phyloP scores from a whole-genome alignment of 164 flowering plant genomes.

The Cinnamomum micranthum region DNA sequence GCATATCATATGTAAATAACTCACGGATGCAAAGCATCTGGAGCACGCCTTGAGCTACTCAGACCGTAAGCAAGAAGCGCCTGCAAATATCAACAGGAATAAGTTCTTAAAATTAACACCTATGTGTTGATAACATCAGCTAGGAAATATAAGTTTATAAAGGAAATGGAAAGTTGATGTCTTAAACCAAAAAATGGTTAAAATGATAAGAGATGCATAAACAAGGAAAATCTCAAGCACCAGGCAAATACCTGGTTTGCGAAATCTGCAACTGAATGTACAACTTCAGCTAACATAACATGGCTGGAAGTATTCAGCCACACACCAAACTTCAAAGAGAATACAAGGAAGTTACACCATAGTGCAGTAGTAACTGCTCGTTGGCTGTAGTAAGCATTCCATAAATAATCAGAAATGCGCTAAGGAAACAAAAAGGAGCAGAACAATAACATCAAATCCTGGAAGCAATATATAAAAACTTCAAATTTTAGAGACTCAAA shows the following conservation, averaged over 20 bases:
- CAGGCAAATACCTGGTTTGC: constrained; percentile 72
- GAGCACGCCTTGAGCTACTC: constrained; percentile 95
- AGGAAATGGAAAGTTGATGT: constrained; percentile 5
- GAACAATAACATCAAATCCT: background rate
- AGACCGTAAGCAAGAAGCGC: constrained; percentile 98
- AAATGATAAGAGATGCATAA: background rate
- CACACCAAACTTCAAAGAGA: constrained; percentile 93
- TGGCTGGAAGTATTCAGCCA: constrained; percentile 87
- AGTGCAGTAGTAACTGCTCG: constrained; percentile 93
- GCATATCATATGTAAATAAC: constrained; percentile 24
- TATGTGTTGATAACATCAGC: background rate
- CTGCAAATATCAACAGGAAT: constrained; percentile 39
- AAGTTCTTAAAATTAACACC: background rate
- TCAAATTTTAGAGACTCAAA: background rate
- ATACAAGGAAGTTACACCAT: constrained; percentile 95
- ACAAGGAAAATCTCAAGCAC: background rate
- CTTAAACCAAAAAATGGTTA: background rate
- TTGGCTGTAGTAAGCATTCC: constrained; percentile 46
- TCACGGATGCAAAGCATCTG: constrained; percentile 99
- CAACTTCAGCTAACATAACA: constrained; percentile 94
- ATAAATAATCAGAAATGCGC: background rate
- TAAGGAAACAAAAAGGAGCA: background rate
- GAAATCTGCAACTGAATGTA: constrained; percentile 95
- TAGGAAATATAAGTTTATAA: background rate
- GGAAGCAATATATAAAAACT: background rate